Conservation (phyloP, 176 grass and related monocot genomes). For the Phragmites australis region DNA sequence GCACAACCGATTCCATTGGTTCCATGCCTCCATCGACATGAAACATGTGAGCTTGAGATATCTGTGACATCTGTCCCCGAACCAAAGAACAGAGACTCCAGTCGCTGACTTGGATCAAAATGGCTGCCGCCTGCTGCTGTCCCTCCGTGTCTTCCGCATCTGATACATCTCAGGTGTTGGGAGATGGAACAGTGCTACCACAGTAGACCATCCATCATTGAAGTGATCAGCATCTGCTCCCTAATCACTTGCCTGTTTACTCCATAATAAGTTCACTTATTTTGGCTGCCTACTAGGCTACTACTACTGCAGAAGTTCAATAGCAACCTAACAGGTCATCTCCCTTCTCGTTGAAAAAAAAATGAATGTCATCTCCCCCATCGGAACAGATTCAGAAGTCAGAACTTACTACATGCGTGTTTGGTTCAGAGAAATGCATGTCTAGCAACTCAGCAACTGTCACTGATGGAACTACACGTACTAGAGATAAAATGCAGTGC, state of each 20-base stretch:
- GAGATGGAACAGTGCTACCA: neutral
- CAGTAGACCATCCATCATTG: neutral
- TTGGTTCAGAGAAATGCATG: too few relatives aligned
- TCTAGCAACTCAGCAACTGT: too few relatives aligned
- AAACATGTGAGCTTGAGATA: slow-evolving; percentile 6
- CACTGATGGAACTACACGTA: too few relatives aligned
- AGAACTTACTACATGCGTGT: too few relatives aligned
- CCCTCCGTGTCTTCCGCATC: neutral
- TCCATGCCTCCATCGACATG: neutral
- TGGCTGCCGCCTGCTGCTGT: neutral
- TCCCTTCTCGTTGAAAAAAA: too few relatives aligned
- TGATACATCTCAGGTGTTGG: slow-evolving; percentile 27
- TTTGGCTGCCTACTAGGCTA: too few relatives aligned
- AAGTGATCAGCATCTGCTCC: neutral
- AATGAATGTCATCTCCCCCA: too few relatives aligned
- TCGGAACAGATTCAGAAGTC: neutral
- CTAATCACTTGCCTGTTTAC: neutral
- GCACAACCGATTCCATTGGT: neutral
- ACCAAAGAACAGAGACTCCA: neutral
- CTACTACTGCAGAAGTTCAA: too few relatives aligned
- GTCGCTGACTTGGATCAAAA: slow-evolving; percentile 18
- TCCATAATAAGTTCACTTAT: too few relatives aligned
- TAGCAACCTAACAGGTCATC: too few relatives aligned
- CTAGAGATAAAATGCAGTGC: too few relatives aligned
- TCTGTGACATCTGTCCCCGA: neutral